These are phyloP conservation scores for Pseudohyphozyma bogoriensis DNA, from an alignment of 768 basidiomycete genomes.

Conservation along the genomic window DNA sequence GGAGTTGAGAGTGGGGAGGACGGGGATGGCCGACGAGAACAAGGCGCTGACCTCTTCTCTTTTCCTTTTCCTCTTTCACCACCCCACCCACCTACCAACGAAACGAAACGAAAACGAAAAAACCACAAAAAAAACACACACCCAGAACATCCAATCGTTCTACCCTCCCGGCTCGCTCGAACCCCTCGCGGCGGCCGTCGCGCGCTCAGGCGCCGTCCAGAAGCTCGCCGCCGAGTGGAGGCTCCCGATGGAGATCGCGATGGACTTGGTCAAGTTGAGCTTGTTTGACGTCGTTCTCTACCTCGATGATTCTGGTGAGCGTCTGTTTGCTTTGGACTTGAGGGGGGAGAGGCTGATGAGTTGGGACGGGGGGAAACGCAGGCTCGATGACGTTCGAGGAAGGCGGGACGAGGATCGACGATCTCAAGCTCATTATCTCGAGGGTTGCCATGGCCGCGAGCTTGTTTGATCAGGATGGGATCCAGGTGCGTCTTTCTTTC, in stretches of 20 bases:
- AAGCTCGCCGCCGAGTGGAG: slow-evolving; percentile 40
- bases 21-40: too few relatives aligned
- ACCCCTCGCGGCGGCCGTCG: slow-evolving; percentile 39
- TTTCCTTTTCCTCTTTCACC: background rate
- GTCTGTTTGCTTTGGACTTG: background rate
- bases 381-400: slow-evolving; percentile 40
- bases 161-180: slow-evolving; percentile 41
- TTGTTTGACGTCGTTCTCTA: slow-evolving; percentile 39
- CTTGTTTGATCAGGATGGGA: slow-evolving; percentile 38
- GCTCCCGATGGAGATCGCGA: slow-evolving; percentile 41
- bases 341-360: background rate
- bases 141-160: slow-evolving; percentile 41
- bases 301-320: slow-evolving; percentile 37
- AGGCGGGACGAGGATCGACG: slow-evolving; percentile 42
- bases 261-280: slow-evolving; percentile 40
- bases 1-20: too few relatives aligned
- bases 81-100: too few relatives aligned
- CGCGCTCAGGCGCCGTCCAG: slow-evolving; percentile 36
- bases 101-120: background rate
- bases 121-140: background rate
- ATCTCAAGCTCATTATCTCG: slow-evolving; percentile 37
- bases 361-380: slow-evolving; percentile 1
- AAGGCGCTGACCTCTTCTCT: background rate
- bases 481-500: slow-evolving; percentile 28
- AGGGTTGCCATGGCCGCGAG: slow-evolving; percentile 16